Conservation (phyloP, 2,329 filamentous ascomycete genomes). For the Oidium heveae region DNA sequence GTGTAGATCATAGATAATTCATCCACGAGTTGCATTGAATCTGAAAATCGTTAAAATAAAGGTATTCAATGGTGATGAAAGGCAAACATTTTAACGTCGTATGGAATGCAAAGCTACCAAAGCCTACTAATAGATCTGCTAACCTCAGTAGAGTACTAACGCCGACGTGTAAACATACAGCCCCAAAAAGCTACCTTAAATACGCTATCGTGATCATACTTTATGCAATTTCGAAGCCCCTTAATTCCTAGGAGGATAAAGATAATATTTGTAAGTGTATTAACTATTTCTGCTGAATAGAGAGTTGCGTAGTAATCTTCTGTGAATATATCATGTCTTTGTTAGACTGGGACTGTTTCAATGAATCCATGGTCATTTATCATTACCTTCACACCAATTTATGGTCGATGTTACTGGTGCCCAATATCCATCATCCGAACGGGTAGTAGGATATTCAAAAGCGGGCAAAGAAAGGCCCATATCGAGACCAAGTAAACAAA, state of each 20-base stretch:
- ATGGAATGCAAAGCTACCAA: slow-evolving; percentile 17
- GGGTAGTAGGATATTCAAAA: slow-evolving; percentile 14
- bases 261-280: slow-evolving; percentile 56
- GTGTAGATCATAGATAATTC: slow-evolving; percentile 44
- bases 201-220: slow-evolving; percentile 47
- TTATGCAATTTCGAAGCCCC: slow-evolving; percentile 48
- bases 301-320: slow-evolving; percentile 53
- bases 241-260: slow-evolving; percentile 58
- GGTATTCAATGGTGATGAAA: neutral
- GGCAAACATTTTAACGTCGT: slow-evolving; percentile 17
- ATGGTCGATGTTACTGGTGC: slow-evolving; percentile 14
- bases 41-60: slow-evolving; percentile 14
- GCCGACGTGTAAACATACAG: slow-evolving; percentile 5
- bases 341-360: too few relatives aligned
- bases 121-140: slow-evolving; percentile 15
- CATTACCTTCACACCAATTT: slow-evolving; percentile 60
- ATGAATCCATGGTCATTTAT: slow-evolving; percentile 1
- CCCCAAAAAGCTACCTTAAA: slow-evolving; percentile 39
- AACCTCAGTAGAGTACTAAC: neutral
- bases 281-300: slow-evolving; percentile 56
- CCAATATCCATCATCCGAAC: slow-evolving; percentile 13
- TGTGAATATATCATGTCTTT: neutral
- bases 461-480: slow-evolving; percentile 10
- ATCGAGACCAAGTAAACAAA: neutral
- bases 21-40: slow-evolving; percentile 47